Conservation (phyloP, 2,329 filamentous ascomycete genomes). For the Talaromyces sp. region DNA sequence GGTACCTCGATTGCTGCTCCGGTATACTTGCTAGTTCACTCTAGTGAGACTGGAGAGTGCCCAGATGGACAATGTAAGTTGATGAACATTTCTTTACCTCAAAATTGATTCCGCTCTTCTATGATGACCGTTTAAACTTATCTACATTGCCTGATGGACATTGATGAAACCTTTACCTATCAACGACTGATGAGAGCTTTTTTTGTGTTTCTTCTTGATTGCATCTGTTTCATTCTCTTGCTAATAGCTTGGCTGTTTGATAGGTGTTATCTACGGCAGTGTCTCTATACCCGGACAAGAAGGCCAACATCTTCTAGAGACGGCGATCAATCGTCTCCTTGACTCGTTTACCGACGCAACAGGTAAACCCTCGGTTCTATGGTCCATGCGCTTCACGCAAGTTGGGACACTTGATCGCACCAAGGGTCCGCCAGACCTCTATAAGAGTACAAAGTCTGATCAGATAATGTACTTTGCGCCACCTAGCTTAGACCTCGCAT, state of each 20-base stretch:
- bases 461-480: constrained; percentile 54
- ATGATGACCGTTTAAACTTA: constrained; percentile 98
- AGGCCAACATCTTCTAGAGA: constrained; percentile 38
- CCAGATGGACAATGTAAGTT: constrained; percentile 83
- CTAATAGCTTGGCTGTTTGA: constrained; percentile 29
- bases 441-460: constrained; percentile 30
- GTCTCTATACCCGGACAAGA: constrained; percentile 33
- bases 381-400: constrained; percentile 52
- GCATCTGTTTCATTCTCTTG: constrained; percentile 9
- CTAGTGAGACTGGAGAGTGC: constrained; percentile 89
- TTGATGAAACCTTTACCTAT: constrained; percentile 75
- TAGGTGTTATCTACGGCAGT: constrained; percentile 57
- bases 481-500: constrained; percentile 60
- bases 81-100: constrained; percentile 7
- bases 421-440: constrained; percentile 12
- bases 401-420: constrained; percentile 23
- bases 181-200: constrained; percentile 57
- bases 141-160: constrained; percentile 99
- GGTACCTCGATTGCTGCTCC: constrained; percentile 36
- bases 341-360: constrained; percentile 26
- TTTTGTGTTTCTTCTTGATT: constrained; percentile 6
- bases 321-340: constrained; percentile 40
- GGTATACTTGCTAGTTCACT: constrained; percentile 66
- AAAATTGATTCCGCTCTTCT: constrained; percentile 37
- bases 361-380: constrained; percentile 41